These are phyloP conservation scores for Phytophthora podocarpi DNA, from an alignment of 352 stramenopile genomes.

Conservation along the genomic window DNA sequence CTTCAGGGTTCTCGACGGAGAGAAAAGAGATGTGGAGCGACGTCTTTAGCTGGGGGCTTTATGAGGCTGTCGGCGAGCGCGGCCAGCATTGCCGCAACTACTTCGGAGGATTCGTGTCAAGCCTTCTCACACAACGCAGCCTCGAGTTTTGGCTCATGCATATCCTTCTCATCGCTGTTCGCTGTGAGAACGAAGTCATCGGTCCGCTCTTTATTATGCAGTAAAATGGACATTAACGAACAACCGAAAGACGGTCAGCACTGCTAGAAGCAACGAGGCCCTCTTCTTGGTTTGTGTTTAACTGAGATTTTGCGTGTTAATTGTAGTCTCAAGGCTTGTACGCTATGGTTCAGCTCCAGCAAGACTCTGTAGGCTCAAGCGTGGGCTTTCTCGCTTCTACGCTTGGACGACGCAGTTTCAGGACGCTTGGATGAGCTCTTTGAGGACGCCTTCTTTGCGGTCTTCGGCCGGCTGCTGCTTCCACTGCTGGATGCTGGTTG, in stretches of 20 bases:
- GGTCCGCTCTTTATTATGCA: conserved; percentile 57
- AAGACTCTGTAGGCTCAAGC: neutral
- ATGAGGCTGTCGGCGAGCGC: conserved; percentile 42
- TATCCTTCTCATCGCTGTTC: conserved; percentile 66
- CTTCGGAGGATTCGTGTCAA: conserved; percentile 66
- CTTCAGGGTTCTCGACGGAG: conserved; percentile 24
- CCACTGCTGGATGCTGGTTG: conserved; percentile 16
- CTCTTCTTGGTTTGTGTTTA: conserved; percentile 23
- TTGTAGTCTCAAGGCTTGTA: too few species aligned
- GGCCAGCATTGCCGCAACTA: conserved; percentile 60
- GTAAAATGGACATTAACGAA: conserved; percentile 19
- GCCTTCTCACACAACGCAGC: conserved; percentile 40
- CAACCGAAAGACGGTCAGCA: conserved; percentile 17
- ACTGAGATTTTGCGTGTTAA: too few species aligned
- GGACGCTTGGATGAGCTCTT: conserved; percentile 61
- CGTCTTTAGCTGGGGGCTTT: conserved; percentile 72
- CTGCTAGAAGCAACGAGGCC: neutral
- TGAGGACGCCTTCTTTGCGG: conserved; percentile 59
- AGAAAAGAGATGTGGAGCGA: conserved; percentile 55
- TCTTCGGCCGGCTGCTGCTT: conserved; percentile 52
- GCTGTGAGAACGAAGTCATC: conserved; percentile 67
- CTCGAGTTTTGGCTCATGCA: conserved; percentile 77
- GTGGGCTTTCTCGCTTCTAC: conserved; percentile 64
- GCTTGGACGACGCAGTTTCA: conserved; percentile 62
- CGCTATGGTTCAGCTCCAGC: too few species aligned